Conservation (phyloP, 257 asterid genomes). For the Solanum paucissectum region DNA sequence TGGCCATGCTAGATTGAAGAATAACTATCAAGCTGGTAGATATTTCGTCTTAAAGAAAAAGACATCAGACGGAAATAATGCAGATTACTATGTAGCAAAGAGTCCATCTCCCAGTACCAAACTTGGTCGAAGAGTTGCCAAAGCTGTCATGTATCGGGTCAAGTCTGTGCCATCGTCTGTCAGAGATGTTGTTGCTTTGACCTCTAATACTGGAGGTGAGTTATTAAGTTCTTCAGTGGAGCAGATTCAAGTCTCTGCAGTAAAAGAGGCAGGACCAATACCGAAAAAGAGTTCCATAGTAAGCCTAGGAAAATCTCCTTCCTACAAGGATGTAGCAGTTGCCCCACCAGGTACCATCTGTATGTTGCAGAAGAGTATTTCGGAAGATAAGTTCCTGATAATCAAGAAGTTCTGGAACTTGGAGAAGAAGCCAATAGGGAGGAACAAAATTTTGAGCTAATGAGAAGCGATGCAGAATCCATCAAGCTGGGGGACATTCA, state of each 20-base stretch:
- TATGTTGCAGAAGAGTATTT: slow-evolving; percentile 44
- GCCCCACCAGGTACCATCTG: slow-evolving; percentile 94
- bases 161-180: slow-evolving; percentile 56
- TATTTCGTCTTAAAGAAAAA: slow-evolving; percentile 59
- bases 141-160: slow-evolving; percentile 77
- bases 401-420: slow-evolving; percentile 20
- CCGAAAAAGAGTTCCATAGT: slow-evolving; percentile 59
- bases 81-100: slow-evolving; percentile 74
- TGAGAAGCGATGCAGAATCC: slow-evolving; percentile 19
- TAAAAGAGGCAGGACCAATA: slow-evolving; percentile 33
- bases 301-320: slow-evolving; percentile 79
- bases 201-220: slow-evolving; percentile 30
- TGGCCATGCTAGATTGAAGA: slow-evolving; percentile 45
- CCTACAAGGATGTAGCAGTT: slow-evolving; percentile 92
- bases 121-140: slow-evolving; percentile 56
- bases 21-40: slow-evolving; percentile 48
- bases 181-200: slow-evolving; percentile 28
- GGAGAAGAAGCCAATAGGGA: slow-evolving; percentile 29
- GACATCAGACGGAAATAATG: slow-evolving; percentile 48
- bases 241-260: slow-evolving; percentile 27
- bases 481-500: slow-evolving; percentile 22
- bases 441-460: slow-evolving; percentile 12
- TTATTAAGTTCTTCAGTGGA: slow-evolving; percentile 31
- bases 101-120: slow-evolving; percentile 45
- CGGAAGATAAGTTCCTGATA: slow-evolving; percentile 22